phyloP scores from a whole-genome alignment of 2,329 filamentous ascomycete genomes.

The Tolypocladium tropicale region DNA sequence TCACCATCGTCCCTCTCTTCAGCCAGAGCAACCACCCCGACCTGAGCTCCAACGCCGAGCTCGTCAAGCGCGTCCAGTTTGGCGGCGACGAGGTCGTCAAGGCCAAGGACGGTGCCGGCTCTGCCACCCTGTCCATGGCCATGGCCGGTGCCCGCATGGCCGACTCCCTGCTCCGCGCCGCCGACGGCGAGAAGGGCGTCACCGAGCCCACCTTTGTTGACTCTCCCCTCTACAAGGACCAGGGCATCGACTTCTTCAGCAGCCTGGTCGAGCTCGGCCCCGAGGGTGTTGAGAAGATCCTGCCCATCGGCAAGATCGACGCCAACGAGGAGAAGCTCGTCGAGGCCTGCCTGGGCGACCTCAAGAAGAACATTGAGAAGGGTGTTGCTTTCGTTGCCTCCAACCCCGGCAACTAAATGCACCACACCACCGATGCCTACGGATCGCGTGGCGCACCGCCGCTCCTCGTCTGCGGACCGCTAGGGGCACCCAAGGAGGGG shows the following conservation, averaged over 20 bases:
- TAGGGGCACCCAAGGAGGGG: not conserved
- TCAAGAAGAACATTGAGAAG: conserved; percentile 95
- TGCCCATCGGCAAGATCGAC: conserved; percentile 75
- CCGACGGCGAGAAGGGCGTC: conserved; percentile 88
- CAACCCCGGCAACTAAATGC: conserved; percentile 49
- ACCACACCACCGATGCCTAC: not conserved
- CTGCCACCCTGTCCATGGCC: conserved; percentile 96
- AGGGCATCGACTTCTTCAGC: conserved; percentile 95
- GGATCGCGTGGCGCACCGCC: not conserved
- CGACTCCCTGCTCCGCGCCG: conserved; percentile 86
- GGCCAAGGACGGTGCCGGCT: conserved; percentile 96
- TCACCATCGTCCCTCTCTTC: conserved; percentile 97
- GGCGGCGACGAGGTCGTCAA: conserved; percentile 98
- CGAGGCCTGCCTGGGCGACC: conserved; percentile 71
- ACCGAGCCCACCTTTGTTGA: conserved; percentile 96
- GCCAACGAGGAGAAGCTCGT: conserved; percentile 82
- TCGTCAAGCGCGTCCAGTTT: conserved; percentile 94
- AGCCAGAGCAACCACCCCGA: conserved; percentile 83
- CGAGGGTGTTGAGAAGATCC: conserved; percentile 90
- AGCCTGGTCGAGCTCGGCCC: conserved; percentile 93
- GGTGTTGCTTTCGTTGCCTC: conserved; percentile 52
- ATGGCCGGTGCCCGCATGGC: conserved; percentile 81
- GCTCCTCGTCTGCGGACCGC: not conserved
- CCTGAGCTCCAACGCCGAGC: conserved; percentile 66
- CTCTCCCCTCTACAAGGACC: conserved; percentile 95